phyloP scores from a whole-genome alignment of 1,284 basidiomycete genomes.

The Stygiomarasmius scandens region DNA sequence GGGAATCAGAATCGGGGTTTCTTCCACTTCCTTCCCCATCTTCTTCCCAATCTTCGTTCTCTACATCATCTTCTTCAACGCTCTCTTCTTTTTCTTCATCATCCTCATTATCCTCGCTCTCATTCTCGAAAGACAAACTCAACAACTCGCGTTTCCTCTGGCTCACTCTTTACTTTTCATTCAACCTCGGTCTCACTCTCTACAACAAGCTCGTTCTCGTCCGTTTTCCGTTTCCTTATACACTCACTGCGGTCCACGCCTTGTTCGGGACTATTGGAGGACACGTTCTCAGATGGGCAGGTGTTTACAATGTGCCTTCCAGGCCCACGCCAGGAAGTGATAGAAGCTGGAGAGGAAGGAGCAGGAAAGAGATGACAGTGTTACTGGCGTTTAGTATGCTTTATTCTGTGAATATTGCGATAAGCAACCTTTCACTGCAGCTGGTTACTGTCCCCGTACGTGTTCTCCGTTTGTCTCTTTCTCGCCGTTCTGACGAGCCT shows the following conservation, averaged over 20 bases:
- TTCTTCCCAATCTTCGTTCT: too few species aligned
- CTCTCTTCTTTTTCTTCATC: too few species aligned
- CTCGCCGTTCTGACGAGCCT: too few species aligned
- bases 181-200: slow-evolving; percentile 88
- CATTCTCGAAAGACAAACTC: too few species aligned
- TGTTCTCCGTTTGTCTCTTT: slow-evolving; percentile 20
- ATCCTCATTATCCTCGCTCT: too few species aligned
- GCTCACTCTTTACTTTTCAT: slow-evolving; percentile 82
- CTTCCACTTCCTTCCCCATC: too few species aligned
- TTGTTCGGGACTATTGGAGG: slow-evolving; percentile 85
- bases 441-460: slow-evolving; percentile 90
- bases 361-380: slow-evolving; percentile 59
- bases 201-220: slow-evolving; percentile 92
- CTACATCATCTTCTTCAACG: too few species aligned
- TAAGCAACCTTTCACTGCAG: slow-evolving; percentile 87
- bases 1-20: too few species aligned
- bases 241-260: slow-evolving; percentile 84
- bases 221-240: slow-evolving; percentile 91
- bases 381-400: slow-evolving; percentile 82
- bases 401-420: slow-evolving; percentile 90
- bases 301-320: slow-evolving; percentile 61
- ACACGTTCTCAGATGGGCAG: slow-evolving; percentile 61
- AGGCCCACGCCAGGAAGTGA: too few species aligned
- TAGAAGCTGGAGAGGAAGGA: too few species aligned
- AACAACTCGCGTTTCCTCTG: slow-evolving; percentile 47